These are phyloP conservation scores for Infundibulicybe gibba DNA, from an alignment of 768 basidiomycete species.

Conservation along the genomic window DNA sequence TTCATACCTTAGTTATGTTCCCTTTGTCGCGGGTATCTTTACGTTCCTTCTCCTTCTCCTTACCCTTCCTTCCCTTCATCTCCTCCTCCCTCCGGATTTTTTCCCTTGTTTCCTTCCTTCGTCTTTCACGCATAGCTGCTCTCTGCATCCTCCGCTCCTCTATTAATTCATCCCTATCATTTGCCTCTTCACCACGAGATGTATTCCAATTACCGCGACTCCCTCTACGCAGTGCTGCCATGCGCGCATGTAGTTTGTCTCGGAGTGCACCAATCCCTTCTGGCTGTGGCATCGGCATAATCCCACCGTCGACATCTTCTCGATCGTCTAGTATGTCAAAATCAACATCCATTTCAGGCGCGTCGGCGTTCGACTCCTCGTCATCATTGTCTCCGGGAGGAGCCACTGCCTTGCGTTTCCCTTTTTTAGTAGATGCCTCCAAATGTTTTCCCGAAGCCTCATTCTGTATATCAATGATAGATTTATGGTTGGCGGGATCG, in stretches of 20 bases:
- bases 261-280: slow-evolving; percentile 64
- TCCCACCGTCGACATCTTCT: slow-evolving; percentile 20
- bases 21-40: slow-evolving; percentile 36
- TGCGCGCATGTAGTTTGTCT: slow-evolving; percentile 72
- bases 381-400: slow-evolving; percentile 25
- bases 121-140: slow-evolving; percentile 78
- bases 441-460: slow-evolving; percentile 33
- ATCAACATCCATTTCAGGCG: slow-evolving; percentile 10
- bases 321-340: no score
- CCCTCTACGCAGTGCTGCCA: slow-evolving; percentile 60
- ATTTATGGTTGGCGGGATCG: slow-evolving; percentile 87
- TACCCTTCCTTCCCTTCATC: slow-evolving; percentile 44
- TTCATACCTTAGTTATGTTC: slow-evolving; percentile 50
- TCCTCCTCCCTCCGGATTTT: slow-evolving; percentile 70
- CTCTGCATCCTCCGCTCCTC: slow-evolving; percentile 76
- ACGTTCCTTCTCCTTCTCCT: slow-evolving; percentile 38
- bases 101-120: slow-evolving; percentile 84
- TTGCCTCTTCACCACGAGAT: slow-evolving; percentile 35
- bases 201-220: slow-evolving; percentile 19
- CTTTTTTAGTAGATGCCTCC: slow-evolving; percentile 23
- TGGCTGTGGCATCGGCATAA: slow-evolving; percentile 62
- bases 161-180: slow-evolving; percentile 76
- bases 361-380: slow-evolving; percentile 25
- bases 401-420: slow-evolving; percentile 44
- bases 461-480: slow-evolving; percentile 66